phyloP scores from a whole-genome alignment of 768 basidiomycete genomes.

The Tubosaeta brunneosetosa region DNA sequence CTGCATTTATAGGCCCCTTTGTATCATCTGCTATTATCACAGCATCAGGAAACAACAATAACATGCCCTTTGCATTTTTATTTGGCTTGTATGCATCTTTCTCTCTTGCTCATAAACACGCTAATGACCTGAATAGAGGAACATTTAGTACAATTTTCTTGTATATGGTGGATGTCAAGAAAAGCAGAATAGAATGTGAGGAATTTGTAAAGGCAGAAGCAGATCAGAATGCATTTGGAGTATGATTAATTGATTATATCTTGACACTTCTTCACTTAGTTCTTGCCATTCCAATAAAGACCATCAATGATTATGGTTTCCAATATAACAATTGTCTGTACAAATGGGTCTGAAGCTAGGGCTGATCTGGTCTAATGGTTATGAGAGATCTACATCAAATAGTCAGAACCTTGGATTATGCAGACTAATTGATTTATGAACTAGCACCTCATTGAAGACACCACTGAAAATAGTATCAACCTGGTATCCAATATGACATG shows the following conservation, averaged over 20 bases:
- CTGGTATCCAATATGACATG: too few relatives aligned
- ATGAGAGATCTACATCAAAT: too few relatives aligned
- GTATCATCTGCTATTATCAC: conserved; percentile 73
- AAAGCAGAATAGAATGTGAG: conserved; percentile 60
- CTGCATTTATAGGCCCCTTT: conserved; percentile 72
- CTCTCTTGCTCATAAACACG: not conserved
- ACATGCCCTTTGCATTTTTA: conserved; percentile 72
- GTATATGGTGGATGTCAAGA: conserved; percentile 58
- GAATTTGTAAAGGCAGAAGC: conserved; percentile 57
- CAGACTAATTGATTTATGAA: too few relatives aligned
- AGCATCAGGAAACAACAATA: conserved; percentile 61
- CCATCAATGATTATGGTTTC: too few relatives aligned
- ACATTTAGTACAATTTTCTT: conserved; percentile 45
- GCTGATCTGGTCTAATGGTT: too few relatives aligned
- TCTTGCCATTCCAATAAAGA: not conserved
- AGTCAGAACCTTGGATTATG: too few relatives aligned
- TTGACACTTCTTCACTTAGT: not conserved
- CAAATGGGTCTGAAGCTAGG: too few relatives aligned
- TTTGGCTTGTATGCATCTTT: conserved; percentile 54
- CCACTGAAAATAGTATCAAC: too few relatives aligned
- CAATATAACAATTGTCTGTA: too few relatives aligned
- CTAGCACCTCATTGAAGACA: too few relatives aligned
- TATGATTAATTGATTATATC: not conserved
- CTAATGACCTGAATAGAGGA: conserved; percentile 9
- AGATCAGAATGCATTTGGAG: conserved; percentile 34